Base-by-base conservation (phyloP, 1,284 basidiomycete species). In the Microbotryum scabiosae region DNA sequence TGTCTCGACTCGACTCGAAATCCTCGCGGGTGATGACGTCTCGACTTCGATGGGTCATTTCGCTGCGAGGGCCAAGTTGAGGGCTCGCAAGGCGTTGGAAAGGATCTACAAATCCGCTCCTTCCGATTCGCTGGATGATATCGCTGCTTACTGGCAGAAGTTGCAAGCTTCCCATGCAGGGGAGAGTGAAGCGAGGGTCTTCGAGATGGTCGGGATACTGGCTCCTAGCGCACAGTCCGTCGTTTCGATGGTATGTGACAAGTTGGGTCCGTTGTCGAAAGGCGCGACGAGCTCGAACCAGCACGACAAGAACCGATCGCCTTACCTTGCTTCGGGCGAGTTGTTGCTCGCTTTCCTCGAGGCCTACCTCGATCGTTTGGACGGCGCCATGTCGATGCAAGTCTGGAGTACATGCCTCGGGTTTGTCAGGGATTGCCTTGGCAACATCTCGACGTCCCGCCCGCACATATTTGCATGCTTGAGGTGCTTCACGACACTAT, bases 211-310 rank as follows among this genome's bases (percentile, higher is more conserved):
- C 12, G 89, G 93, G 71, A 77, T 85, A 16, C 80, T 97, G 21
- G 84, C 91, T 3, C 82, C 89, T 1, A 94, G 84, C 71, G 87
- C 90, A 2, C 90, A 93, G 71, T 88, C 83, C 64, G 85, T 89
- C 2, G 90, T 97, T 1, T 86, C 91, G 63, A 88, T 93, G 80
- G 78, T 93, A 21, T 93, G 88, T 73, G 92, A 97, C 73, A 85
- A 62, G 46, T 59, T 68, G 50, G 59, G 57, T 16, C 66, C 36
- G 36, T 41, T 41, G 36, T 41, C 36, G 36, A 41, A 41, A 41
- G 36, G 36, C 36, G 36, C 70, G 16, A 70, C 75, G 50, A 62
- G 57, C 10, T 62, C 67, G 6, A 63, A 41, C 57, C 56, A 23
- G 21, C 49, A 16, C 14, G 69, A 52, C 32, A 67, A 57, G 61